These are phyloP conservation scores for Caloboletus inedulis DNA, from an alignment of 1,284 basidiomycete genomes.

Conservation along the genomic window DNA sequence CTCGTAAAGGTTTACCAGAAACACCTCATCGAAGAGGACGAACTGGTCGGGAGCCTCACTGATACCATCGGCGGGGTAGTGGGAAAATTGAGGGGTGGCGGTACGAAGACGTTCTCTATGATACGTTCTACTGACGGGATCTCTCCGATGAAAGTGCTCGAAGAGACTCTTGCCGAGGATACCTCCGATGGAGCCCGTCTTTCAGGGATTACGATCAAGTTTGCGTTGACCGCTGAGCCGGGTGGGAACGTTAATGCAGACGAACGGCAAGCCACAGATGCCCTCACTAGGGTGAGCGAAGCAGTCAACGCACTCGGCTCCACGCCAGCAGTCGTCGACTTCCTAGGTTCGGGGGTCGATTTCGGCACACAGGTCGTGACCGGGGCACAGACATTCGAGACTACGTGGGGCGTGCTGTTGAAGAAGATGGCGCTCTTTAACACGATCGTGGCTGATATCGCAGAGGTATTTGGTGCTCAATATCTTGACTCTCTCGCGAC, in stretches of 20 bases:
- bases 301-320: too few species aligned
- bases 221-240: neutral
- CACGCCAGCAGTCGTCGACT: neutral
- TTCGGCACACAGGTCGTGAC: neutral
- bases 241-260: neutral
- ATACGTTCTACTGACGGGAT: neutral
- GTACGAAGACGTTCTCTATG: neutral
- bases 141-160: conserved; percentile 1
- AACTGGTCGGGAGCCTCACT: neutral
- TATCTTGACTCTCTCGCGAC: neutral
- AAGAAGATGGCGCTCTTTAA: neutral
- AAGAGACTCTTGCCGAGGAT: neutral
- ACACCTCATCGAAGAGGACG: neutral
- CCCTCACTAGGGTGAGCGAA: neutral
- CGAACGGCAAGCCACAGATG: neutral
- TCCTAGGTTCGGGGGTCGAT: neutral
- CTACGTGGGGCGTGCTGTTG: neutral
- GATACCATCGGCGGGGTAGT: neutral
- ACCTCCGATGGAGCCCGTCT: neutral
- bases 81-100: neutral
- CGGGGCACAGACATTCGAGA: neutral
- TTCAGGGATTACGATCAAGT: neutral
- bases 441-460: neutral
- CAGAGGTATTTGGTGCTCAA: neutral
- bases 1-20: conserved; percentile 1